Evolutionary conservation across 2,329 filamentous ascomycete genomes (phyloP), one percentile per base, ranked within the genome.

Genomic region (Curvularia sp.): DNA sequence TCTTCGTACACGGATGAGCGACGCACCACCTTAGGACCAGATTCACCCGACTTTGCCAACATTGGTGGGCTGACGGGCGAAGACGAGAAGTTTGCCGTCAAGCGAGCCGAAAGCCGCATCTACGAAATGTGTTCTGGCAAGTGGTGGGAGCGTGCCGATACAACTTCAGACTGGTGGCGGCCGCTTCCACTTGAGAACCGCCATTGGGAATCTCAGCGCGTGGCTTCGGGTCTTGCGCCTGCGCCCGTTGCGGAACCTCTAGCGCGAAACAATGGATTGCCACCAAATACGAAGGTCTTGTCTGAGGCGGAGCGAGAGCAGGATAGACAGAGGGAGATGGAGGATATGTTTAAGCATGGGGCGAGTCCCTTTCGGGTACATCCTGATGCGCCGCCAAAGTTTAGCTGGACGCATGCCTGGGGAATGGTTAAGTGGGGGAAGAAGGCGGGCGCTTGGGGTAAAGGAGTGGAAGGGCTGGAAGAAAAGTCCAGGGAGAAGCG

Each of bases 41-140:
- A 43, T 20, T 60, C 58, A 39, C 80, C 80, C 0, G 85, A 94
- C 70, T 95, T 94, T 70, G 85, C 82, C 49, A 87, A 88, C 62
- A 84, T 88, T 0, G 80, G 83, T 10, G 86, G 85, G 0, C 90
- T 94, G 68, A 93, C 89, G 0, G 91, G 91, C 12, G 89, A 93
- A 72, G 91, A 94, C 73, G 91, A 94, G 75, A 82, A 86, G 12
- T 95, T 95, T 72, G 91, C 91, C 0, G 93, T 92, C 67, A 91
- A 91, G 75, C 83, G 91, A 24, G 91, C 91, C 1, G 83, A 86
- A 43, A 91, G 88, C 64, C 81, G 91, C n/a, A 79, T 95, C 3
- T 95, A 90, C 91, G 90, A 95, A 77, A 86, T 95, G 72, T 94
- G 90, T 74, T 86, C 89, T 18, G 82, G 81, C 38, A 80, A 84